Percentiles rank a stretch among this genome's conserved stretches.
phyloP scores from a whole-genome alignment of 768 basidiomycete genomes.

The Leccinum broughii region DNA sequence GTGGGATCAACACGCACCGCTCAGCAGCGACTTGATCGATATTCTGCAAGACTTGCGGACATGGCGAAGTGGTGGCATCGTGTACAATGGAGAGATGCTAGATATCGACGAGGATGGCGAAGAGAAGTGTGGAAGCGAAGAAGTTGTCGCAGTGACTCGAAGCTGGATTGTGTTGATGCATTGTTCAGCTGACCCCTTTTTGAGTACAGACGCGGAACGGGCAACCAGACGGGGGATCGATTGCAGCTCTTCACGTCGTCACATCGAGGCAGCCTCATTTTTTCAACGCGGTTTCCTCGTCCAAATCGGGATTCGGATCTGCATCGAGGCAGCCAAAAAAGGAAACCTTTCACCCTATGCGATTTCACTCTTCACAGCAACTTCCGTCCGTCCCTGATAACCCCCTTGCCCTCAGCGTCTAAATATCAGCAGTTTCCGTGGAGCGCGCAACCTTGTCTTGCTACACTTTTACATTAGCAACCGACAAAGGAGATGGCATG shows the following conservation, averaged over 20 bases:
- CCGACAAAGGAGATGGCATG: slow-evolving; percentile 12
- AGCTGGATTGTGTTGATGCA: slow-evolving; percentile 3
- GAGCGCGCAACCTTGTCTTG: background rate
- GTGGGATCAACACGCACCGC: slow-evolving; percentile 31
- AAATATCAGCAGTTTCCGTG: background rate
- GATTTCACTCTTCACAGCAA: slow-evolving; percentile 1
- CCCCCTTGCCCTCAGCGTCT: background rate
- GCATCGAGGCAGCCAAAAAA: slow-evolving; percentile 23
- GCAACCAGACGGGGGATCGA: slow-evolving; percentile 16
- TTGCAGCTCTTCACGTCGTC: slow-evolving; percentile 36
- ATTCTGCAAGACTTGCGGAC: slow-evolving; percentile 46
- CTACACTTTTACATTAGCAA: slow-evolving; percentile 4
- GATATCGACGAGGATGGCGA: slow-evolving; percentile 4
- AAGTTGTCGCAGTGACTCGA: background rate
- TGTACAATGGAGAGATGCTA: background rate
- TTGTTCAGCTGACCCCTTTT: slow-evolving; percentile 26
- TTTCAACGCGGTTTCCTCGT: slow-evolving; percentile 21
- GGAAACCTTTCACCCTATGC: slow-evolving; percentile 14
- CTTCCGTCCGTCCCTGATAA: background rate
- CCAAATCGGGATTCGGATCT: slow-evolving; percentile 33
- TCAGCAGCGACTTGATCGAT: slow-evolving; percentile 39
- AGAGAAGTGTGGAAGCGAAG: background rate
- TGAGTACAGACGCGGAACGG: slow-evolving; percentile 28
- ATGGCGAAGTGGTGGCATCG: slow-evolving; percentile 37
- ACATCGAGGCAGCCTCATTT: slow-evolving; percentile 43